Percentiles rank a stretch among this genome's conserved stretches.
phyloP scores from a whole-genome alignment of 768 basidiomycete species.

The Trametes sanguinea region DNA sequence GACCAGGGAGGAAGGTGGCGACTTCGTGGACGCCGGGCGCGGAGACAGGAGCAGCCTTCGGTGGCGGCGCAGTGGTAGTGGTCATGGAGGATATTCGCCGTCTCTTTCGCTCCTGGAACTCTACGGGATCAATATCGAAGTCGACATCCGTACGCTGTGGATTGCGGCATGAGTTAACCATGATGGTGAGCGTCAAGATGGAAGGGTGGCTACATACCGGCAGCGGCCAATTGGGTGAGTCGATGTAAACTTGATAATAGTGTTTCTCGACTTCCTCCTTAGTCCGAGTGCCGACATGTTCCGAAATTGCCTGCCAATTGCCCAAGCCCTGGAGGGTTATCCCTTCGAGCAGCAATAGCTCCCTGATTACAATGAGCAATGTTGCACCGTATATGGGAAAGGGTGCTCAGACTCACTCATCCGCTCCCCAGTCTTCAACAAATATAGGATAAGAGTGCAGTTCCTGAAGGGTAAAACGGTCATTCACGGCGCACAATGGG shows the following conservation, averaged over 20 bases:
- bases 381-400: background rate
- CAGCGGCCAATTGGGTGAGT: conserved; percentile 76
- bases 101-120: conserved; percentile 89
- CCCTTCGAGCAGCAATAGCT: conserved; percentile 87
- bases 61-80: conserved; percentile 51
- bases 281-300: conserved; percentile 91
- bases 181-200: conserved; percentile 1
- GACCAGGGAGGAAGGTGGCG: conserved; percentile 89
- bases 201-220: conserved; percentile 55
- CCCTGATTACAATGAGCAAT: conserved; percentile 47
- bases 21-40: conserved; percentile 92
- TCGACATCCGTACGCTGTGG: conserved; percentile 46
- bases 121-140: conserved; percentile 75
- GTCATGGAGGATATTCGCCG: conserved; percentile 83
- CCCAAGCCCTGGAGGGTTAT: conserved; percentile 86
- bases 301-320: conserved; percentile 96
- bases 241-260: conserved; percentile 79
- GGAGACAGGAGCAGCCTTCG: conserved; percentile 82
- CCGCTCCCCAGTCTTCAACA: conserved; percentile 93
- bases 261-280: conserved; percentile 93
- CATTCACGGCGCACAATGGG: conserved; percentile 3
- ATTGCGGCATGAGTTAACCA: conserved; percentile 14
- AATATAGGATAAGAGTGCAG: conserved; percentile 97
- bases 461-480: conserved; percentile 54
- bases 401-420: conserved; percentile 65